Base-by-base conservation (phyloP, 805 yeast genomes). In the Candida glaebosa region DNA sequence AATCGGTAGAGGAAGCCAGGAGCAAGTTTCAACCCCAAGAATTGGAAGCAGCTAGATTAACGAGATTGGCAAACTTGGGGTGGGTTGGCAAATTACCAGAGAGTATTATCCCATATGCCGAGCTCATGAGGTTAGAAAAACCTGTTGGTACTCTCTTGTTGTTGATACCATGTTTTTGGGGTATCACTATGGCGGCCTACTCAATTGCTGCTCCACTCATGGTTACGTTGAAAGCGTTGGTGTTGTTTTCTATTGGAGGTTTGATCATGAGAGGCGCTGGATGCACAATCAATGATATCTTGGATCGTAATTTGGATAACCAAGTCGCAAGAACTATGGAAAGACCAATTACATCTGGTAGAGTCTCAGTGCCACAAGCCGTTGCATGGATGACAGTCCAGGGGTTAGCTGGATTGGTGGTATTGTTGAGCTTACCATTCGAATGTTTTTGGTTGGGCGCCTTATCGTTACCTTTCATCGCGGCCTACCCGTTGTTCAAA, bases 181-280 rank as follows among this genome's bases (percentile, higher is more conserved):
- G 96, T 8, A 84, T 93, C 41, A 73, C 91, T 0, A 84, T 90
- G 82, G 97, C 96, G 1, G 91, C 95, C 0, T 84, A 75, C 49
- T 70, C 79, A 50, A 63, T 81, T 2, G 64, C 80, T 2, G 96
- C 96, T 0, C 82, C 96, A 0, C 40, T 88, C 1, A 45, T 76
- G 0, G 73, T 80, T 1, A 82, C 91, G 0, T 44, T 73, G 0
- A 76, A 74, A 54, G 87, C 82, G 55, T 58, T 87, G 25, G 73
- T 78, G 0, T 65, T 89, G 10, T 93, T 89, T 58, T 81, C 91
- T 3, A 69, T 84, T 3, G 99, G 99, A 10, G 78, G 97, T 0
- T 54, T 90, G 31, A 73, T 91, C 14, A 93, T 95, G 96, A 77
- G 99, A 61, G 96, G 98, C 19, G 97, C 96, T 1, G 99, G 99